These are phyloP conservation scores for Anaeromyces robustus DNA, from an alignment of 192 early-diverging fungal genomes.

Conservation along the genomic window DNA sequence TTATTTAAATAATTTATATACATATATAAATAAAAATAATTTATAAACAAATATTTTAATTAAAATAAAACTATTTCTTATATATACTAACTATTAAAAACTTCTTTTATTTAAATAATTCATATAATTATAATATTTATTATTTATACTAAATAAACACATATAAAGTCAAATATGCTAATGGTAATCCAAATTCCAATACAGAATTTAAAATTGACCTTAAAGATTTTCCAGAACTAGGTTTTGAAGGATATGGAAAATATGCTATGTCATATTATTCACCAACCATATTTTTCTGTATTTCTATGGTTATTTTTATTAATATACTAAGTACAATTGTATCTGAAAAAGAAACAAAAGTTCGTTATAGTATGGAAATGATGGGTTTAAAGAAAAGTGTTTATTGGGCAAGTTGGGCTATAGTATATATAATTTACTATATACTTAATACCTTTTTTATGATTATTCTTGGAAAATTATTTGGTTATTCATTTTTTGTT, in stretches of 20 bases:
- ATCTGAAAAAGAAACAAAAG: conserved; percentile 51
- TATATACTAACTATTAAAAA: too few relatives aligned
- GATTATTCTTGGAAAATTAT: neutral
- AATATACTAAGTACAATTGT: conserved; percentile 52
- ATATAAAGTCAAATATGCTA: conserved; percentile 3
- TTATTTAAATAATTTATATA: too few relatives aligned
- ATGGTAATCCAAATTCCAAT: conserved; percentile 3
- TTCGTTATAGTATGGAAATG: conserved; percentile 57
- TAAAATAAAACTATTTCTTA: too few relatives aligned
- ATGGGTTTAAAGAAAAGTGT: conserved; percentile 43
- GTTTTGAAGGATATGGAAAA: conserved; percentile 29
- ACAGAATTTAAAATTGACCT: conserved; percentile 24
- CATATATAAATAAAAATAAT: too few relatives aligned
- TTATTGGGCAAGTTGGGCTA: too few relatives aligned
- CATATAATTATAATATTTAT: too few relatives aligned
- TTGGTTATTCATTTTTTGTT: conserved; percentile 1
- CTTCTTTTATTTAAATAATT: too few relatives aligned
- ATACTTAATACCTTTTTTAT: too few relatives aligned
- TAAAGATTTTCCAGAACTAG: conserved; percentile 54
- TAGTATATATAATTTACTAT: too few relatives aligned
- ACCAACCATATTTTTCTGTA: conserved; percentile 34
- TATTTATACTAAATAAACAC: neutral
- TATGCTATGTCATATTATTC: conserved; percentile 37
- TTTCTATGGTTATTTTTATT: conserved; percentile 40
- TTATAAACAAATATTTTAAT: too few relatives aligned